Conservation (phyloP, 2,329 filamentous ascomycete species). For the Cordyceps pruinosa region DNA sequence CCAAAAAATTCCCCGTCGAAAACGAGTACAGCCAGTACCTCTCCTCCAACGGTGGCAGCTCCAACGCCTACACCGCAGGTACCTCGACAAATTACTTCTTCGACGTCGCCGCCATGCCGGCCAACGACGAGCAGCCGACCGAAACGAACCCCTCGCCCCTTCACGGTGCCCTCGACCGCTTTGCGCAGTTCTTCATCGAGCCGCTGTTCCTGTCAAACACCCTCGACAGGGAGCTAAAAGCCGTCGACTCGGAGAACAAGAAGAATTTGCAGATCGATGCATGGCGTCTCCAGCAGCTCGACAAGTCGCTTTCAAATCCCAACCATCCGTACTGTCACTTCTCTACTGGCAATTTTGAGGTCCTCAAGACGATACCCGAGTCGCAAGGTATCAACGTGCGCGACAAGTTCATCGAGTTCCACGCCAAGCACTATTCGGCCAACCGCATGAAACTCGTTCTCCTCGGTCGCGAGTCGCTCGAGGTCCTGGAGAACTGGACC, state of each 20-base stretch:
- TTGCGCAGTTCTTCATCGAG: conserved; percentile 88
- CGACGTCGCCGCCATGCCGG: conserved; percentile 77
- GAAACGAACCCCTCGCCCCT: conserved; percentile 54
- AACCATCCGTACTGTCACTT: conserved; percentile 88
- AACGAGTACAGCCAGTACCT: conserved; percentile 96
- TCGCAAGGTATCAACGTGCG: conserved; percentile 75
- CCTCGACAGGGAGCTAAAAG: conserved; percentile 76
- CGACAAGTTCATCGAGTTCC: conserved; percentile 88
- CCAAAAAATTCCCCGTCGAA: conserved; percentile 92
- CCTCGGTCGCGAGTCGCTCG: conserved; percentile 72
- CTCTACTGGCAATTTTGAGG: conserved; percentile 81
- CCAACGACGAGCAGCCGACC: conserved; percentile 50
- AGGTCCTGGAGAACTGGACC: conserved; percentile 78
- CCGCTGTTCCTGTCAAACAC: conserved; percentile 81
- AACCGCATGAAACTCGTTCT: conserved; percentile 92
- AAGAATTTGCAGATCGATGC: conserved; percentile 90
- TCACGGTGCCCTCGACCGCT: conserved; percentile 79
- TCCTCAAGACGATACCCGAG: conserved; percentile 76
- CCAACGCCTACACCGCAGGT: conserved; percentile 89
- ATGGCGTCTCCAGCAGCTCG: conserved; percentile 82
- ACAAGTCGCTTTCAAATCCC: conserved; percentile 81
- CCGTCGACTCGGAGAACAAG: conserved; percentile 94
- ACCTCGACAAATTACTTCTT: conserved; percentile 98
- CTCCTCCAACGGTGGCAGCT: conserved; percentile 79
- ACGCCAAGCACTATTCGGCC: conserved; percentile 82